These are phyloP conservation scores for Cyclotella choctawhatcheeana DNA, from an alignment of 108 stramenopile genomes.

Conservation along the genomic window DNA sequence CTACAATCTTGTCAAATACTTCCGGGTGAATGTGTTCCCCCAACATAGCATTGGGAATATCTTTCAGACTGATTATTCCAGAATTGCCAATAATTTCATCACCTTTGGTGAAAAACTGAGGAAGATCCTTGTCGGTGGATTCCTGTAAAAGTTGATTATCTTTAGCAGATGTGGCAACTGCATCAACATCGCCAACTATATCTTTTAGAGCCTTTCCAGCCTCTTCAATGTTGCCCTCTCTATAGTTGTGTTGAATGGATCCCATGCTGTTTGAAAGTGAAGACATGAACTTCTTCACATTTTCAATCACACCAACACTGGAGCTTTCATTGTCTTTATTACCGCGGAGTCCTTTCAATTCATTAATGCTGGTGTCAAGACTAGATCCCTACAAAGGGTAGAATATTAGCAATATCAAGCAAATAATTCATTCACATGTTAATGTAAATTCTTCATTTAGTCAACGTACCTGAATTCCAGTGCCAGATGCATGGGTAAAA, in stretches of 20 bases:
- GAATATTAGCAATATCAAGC: no score
- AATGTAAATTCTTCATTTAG: no score
- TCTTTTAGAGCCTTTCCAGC: background rate
- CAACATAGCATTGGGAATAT: background rate
- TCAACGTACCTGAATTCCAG: no score
- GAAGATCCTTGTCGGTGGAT: background rate
- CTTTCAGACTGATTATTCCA: background rate
- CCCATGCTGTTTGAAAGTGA: background rate
- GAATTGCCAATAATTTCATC: background rate
- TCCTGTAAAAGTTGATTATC: background rate
- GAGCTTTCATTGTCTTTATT: no score
- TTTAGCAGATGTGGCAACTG: background rate
- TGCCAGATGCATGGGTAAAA: no score
- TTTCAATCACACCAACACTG: no score
- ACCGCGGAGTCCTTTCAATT: no score
- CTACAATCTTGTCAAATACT: background rate
- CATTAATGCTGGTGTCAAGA: no score
- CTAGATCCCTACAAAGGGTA: no score
- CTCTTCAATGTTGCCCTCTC: background rate
- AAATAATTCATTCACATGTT: no score
- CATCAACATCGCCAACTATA: background rate
- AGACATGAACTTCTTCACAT: no score
- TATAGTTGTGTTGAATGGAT: background rate
- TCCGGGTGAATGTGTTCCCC: background rate
- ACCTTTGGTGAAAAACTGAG: background rate